Evolutionary conservation across 129 eudicot genomes (phyloP).

Genomic region (Sambucus nigra): DNA sequence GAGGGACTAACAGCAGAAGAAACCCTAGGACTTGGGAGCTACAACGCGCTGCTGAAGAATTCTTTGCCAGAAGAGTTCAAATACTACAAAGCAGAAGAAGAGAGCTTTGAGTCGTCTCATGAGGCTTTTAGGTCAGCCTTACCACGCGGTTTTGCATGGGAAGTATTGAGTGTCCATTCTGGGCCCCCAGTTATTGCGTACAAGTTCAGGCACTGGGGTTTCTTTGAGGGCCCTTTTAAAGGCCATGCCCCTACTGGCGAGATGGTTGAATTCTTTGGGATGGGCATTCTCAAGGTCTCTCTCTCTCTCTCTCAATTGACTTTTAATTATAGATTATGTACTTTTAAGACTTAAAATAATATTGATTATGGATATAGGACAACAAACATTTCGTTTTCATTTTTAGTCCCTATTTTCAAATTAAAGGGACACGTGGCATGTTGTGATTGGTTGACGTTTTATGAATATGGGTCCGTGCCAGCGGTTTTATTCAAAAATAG

Average conservation of each 20-base stretch:
- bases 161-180: constrained; percentile 63
- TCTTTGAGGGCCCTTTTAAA: constrained; percentile 78
- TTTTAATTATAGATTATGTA: no score
- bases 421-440: no score
- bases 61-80: constrained; percentile 61
- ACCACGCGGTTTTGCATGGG: constrained; percentile 92
- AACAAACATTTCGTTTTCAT: no score
- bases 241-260: constrained; percentile 78
- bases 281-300: constrained; percentile 66
- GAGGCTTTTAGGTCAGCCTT: constrained; percentile 56
- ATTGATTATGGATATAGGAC: no score
- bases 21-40: constrained; percentile 61
- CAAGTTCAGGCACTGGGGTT: constrained; percentile 96
- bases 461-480: no score
- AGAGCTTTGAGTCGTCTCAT: constrained; percentile 80
- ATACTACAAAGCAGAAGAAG: constrained; percentile 82
- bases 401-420: no score
- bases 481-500: no score
- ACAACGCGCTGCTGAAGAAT: constrained; percentile 65
- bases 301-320: constrained; percentile 4
- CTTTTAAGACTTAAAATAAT: no score
- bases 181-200: constrained; percentile 70
- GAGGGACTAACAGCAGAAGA: constrained; percentile 73
- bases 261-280: constrained; percentile 65
- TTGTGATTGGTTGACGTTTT: no score